phyloP scores from a whole-genome alignment of 345 rosid genomes.

The Turritis glabra region DNA sequence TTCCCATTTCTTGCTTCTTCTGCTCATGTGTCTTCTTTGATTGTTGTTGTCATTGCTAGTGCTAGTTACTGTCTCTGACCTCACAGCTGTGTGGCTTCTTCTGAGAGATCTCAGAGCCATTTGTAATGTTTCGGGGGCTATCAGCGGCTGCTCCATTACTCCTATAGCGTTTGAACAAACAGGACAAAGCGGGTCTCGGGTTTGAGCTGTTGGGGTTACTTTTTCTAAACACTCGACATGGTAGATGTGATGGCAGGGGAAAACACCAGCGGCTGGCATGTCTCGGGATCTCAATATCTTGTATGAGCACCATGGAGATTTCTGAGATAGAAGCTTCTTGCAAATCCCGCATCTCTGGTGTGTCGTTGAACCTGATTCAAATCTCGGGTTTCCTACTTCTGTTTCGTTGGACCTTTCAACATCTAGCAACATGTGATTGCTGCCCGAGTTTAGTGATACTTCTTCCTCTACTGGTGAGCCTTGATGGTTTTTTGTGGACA shows the following conservation, averaged over 20 bases:
- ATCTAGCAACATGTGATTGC: constrained; percentile 74
- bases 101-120: constrained; percentile 63
- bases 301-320: constrained; percentile 83
- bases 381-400: constrained; percentile 46
- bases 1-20: constrained; percentile 48
- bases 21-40: constrained; percentile 39
- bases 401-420: constrained; percentile 64
- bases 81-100: constrained; percentile 50
- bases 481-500: constrained; percentile 50
- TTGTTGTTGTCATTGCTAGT: constrained; percentile 40
- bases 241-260: constrained; percentile 79
- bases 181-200: constrained; percentile 77
- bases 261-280: constrained; percentile 79
- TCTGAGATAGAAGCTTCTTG: constrained; percentile 63
- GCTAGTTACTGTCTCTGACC: constrained; percentile 47
- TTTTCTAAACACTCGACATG: constrained; percentile 96
- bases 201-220: constrained; percentile 61
- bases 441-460: constrained; percentile 61
- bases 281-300: constrained; percentile 71
- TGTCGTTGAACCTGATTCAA: constrained; percentile 32
- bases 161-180: constrained; percentile 57
- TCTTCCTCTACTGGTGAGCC: constrained; percentile 44
- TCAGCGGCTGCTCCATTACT: constrained; percentile 46
- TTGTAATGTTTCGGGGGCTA: constrained; percentile 63
- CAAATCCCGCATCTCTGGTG: constrained; percentile 77